phyloP scores from a whole-genome alignment of 1,139 yeast species.

The Wickerhamomyces sp. region DNA sequence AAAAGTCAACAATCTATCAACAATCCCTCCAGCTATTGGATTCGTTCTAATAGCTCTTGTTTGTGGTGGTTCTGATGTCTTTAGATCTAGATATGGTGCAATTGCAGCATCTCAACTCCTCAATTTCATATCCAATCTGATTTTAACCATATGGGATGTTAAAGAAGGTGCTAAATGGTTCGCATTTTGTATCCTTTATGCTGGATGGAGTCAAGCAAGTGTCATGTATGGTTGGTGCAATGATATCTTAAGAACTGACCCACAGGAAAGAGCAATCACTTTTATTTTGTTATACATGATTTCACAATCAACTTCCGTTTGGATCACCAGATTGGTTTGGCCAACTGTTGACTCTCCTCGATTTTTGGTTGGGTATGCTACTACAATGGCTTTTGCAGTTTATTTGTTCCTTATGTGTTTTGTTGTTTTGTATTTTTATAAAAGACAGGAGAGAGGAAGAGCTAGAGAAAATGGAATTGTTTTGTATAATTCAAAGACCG shows the following conservation, averaged over 20 bases:
- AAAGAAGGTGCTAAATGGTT: slow-evolving; percentile 28
- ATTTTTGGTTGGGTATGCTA: slow-evolving; percentile 43
- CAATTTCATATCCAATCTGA: not conserved
- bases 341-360: slow-evolving; percentile 51
- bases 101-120: slow-evolving; percentile 24
- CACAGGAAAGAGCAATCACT: slow-evolving; percentile 31
- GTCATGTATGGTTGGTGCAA: slow-evolving; percentile 32
- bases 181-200: slow-evolving; percentile 30
- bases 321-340: slow-evolving; percentile 43
- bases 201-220: slow-evolving; percentile 30
- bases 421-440: slow-evolving; percentile 53
- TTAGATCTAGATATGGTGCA: slow-evolving; percentile 30
- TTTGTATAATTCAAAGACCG: slow-evolving; percentile 24
- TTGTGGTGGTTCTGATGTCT: slow-evolving; percentile 23
- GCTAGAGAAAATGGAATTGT: slow-evolving; percentile 53
- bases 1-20: slow-evolving; percentile 28
- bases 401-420: slow-evolving; percentile 48
- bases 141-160: slow-evolving; percentile 17
- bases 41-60: slow-evolving; percentile 29
- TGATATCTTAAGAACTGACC: slow-evolving; percentile 31
- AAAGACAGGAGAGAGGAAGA: slow-evolving; percentile 48
- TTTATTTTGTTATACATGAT: slow-evolving; percentile 32
- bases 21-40: slow-evolving; percentile 30
- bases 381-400: slow-evolving; percentile 35
- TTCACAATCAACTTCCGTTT: slow-evolving; percentile 31